phyloP scores from a whole-genome alignment of 2,329 filamentous ascomycete species.

The Aureobasidium sp. region DNA sequence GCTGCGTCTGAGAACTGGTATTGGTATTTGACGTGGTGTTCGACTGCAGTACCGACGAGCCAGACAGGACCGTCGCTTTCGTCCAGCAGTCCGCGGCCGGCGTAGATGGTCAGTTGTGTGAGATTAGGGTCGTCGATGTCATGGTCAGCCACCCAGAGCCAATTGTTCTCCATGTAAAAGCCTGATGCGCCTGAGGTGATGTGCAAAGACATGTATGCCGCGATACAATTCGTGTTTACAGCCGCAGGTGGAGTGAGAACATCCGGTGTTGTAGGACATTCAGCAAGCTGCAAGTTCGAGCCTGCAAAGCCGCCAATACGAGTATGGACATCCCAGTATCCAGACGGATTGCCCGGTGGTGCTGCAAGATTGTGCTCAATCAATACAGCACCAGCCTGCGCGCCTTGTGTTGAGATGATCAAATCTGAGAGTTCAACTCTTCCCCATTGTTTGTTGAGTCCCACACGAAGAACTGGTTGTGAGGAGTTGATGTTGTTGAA shows the following conservation, averaged over 20 bases:
- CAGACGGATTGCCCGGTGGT: conserved; percentile 42
- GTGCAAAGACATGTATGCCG: conserved; percentile 40
- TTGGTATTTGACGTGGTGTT: conserved; percentile 50
- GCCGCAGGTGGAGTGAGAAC: conserved; percentile 22
- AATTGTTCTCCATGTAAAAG: conserved; percentile 47
- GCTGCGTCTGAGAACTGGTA: conserved; percentile 44
- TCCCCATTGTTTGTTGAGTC: conserved; percentile 43
- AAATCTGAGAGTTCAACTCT: conserved; percentile 47
- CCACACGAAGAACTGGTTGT: conserved; percentile 45
- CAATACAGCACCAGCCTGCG: conserved; percentile 38
- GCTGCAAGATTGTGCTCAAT: conserved; percentile 47
- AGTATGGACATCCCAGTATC: conserved; percentile 30
- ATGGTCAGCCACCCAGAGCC: conserved; percentile 51
- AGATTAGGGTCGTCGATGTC: conserved; percentile 39
- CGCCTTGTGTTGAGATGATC: conserved; percentile 44
- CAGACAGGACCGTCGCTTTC: conserved; percentile 36
- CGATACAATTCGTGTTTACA: conserved; percentile 28
- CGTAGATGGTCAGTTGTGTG: conserved; percentile 36
- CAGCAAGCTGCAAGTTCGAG: conserved; percentile 33
- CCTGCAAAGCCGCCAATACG: conserved; percentile 31
- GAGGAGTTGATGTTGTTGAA: conserved; percentile 42
- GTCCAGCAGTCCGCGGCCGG: conserved; percentile 42
- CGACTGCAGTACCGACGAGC: conserved; percentile 45
- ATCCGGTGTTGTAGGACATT: conserved; percentile 38
- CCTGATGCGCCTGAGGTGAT: conserved; percentile 39